Evolutionary conservation across 2,329 filamentous ascomycete genomes (phyloP), one percentile per base, ranked within the genome.

Genomic region (Fusarium phyllophilum): DNA sequence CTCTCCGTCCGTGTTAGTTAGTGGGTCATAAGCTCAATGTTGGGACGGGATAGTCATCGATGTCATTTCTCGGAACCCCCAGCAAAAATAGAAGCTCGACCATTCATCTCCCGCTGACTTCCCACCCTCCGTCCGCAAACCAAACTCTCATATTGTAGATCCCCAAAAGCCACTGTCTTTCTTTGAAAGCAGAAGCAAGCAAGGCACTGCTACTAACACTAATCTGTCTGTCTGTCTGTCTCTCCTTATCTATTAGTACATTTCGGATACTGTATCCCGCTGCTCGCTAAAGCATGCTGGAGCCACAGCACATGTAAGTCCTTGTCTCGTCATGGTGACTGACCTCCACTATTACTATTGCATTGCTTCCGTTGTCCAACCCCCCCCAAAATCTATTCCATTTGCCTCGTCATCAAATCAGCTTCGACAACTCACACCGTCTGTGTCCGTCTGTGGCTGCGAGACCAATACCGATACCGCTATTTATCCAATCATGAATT

Each of bases 241-340:
- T 42, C 41, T 24, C 51, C 58, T 57, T 56, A 65, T 31, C 39
- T 52, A 42, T 34, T 67, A 67, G 45, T 29, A 34, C 51, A 36
- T 67, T 52, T 68, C 65, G 54, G 65, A 68, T 67, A 52, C 63
- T 67, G 42, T 46, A 61, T 57, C 39, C 44, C 48, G 58, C 48
- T 42, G 58, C 58, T 66, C 63, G 65, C 54, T 68, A 51, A 56
- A 68, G 48, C 62, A 81, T 81, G 80, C 63, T 78, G 62, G 77
- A 79, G 72, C 74, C 78, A 76, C 77, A 74, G 76, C 81, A 82
- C 67, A 78, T 81, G 81, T 82, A 79, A 80, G 81, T 82, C 73
- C 42, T 60, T 72, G 72, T 67, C 68, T 56, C 67, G 71, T 68
- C 68, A 74, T 73, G 62, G 63, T 65, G 68, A 75, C 68, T 71